These are phyloP conservation scores for Penicillium sp. DNA, from an alignment of 2,329 filamentous ascomycete species.

Conservation along the genomic window DNA sequence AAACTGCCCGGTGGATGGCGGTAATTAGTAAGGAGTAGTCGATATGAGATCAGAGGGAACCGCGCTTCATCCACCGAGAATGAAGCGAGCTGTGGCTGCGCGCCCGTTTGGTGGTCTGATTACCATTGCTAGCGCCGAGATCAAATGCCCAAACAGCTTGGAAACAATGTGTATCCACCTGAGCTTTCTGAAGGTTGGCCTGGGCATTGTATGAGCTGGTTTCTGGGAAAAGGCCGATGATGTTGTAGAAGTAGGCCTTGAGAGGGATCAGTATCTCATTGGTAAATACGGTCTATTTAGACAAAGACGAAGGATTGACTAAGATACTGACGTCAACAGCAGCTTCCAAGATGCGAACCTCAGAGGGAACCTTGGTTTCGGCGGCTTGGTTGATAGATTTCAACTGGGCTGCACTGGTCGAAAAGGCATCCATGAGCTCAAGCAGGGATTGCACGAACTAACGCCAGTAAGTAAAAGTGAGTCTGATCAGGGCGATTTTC, in stretches of 20 bases:
- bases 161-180: slow-evolving; percentile 15
- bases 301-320: neutral
- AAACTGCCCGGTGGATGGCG: too few species aligned
- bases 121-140: neutral
- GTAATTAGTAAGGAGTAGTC: too few species aligned
- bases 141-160: slow-evolving; percentile 15
- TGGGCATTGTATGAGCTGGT: slow-evolving; percentile 13
- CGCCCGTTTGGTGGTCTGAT: neutral
- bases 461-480: neutral
- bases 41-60: neutral
- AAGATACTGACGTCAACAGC: slow-evolving; percentile 9
- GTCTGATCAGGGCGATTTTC: neutral
- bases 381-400: slow-evolving; percentile 6
- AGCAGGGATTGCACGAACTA: slow-evolving; percentile 15
- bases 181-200: slow-evolving; percentile 15
- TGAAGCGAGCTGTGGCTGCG: neutral
- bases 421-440: slow-evolving; percentile 14
- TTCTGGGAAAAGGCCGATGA: slow-evolving; percentile 15
- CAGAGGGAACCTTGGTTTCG: slow-evolving; percentile 2
- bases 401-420: slow-evolving; percentile 9
- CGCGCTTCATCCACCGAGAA: slow-evolving; percentile 1
- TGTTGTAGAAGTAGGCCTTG: slow-evolving; percentile 16
- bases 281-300: neutral
- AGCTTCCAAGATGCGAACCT: slow-evolving; percentile 6
- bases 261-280: slow-evolving; percentile 1